A percentile compares a stretch with the other conserved stretches of the same genome.
phyloP scores from a whole-genome alignment of 2,329 filamentous ascomycete species.

The Colletotrichum scovillei region DNA sequence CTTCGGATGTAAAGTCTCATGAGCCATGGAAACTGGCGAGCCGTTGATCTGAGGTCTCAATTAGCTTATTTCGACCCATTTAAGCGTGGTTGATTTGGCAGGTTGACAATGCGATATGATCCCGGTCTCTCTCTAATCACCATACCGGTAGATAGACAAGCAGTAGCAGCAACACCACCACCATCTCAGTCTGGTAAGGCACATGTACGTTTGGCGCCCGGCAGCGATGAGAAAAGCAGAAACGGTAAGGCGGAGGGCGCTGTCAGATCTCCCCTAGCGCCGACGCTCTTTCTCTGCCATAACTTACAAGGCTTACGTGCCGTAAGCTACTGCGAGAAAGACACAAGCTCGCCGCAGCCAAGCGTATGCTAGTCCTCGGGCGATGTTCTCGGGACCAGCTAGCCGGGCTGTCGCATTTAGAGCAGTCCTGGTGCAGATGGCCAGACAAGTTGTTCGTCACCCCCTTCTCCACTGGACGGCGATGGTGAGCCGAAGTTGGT shows the following conservation, averaged over 20 bases:
- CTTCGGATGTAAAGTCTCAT: constrained; percentile 28
- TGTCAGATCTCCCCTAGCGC: constrained; percentile 17
- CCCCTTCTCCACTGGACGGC: constrained; percentile 21
- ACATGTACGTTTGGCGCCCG: background rate
- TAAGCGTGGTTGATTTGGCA: constrained; percentile 9
- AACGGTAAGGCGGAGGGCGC: constrained; percentile 16
- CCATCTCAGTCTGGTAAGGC: background rate
- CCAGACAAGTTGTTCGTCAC: constrained; percentile 12
- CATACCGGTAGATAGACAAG: background rate
- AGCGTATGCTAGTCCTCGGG: background rate
- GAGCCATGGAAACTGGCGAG: background rate
- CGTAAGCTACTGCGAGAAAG: constrained; percentile 4
- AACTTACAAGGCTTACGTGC: background rate
- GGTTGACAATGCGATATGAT: constrained; percentile 1
- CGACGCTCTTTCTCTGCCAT: background rate
- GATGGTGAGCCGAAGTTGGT: constrained; percentile 11
- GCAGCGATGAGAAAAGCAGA: background rate
- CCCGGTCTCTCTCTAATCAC: background rate
- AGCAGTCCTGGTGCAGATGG: constrained; percentile 14
- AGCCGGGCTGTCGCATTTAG: constrained; percentile 28
- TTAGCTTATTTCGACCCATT: constrained; percentile 9
- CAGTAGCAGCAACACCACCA: background rate
- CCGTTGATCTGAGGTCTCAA: constrained; percentile 9
- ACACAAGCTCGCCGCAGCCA: constrained; percentile 8
- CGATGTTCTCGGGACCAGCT: constrained; percentile 20